Evolutionary conservation across 2,329 filamentous ascomycete genomes (phyloP), one percentile per base, ranked within the genome.

Genomic region (Ceratocystis albifundus): DNA sequence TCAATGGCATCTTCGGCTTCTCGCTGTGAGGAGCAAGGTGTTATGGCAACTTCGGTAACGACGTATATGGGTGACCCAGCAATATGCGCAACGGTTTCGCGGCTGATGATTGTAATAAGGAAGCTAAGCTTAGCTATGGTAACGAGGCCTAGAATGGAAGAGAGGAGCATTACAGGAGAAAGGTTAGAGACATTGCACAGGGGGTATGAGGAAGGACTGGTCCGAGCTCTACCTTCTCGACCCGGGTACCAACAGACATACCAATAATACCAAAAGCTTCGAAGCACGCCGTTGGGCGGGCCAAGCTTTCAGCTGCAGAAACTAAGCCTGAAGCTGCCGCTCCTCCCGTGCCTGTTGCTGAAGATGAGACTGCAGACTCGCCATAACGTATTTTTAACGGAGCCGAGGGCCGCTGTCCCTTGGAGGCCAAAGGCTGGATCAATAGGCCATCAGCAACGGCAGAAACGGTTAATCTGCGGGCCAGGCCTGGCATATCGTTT

Each of bases 21-120:
- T 50, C 76, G 74, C 71, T 87, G 87, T 4, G 88, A 93, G 1
- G 86, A 84, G 65, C 94, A 85, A 0, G 94, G 94, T 4, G 96
- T 96, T n/a, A 97, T 79, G 5, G 90, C 88, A 41, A 97, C 89
- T 71, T 95, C 90, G 55, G 88, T 94, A 68, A 96, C 84, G 48
- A 90, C 86, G 75, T 95, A 99, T 66, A 97, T 80, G 0, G 92
- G 87, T 66, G 84, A 86, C 4, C 90, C 90, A 70, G 87, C 85
- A 62, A 97, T 85, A 70, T 92, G 87, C 2, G 94, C 94, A 62
- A 97, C 91, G 74, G 96, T 89, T 72, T 95, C 84, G 61, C 93
- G 88, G 67, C 86, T 84, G 25, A 88, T 91, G 71, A 99, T 95
- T 10, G 90, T 88, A 67, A 99, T 83, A 5, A 99, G 82, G 75